A percentile compares a stretch with the other conserved stretches of the same genome.
phyloP scores from a whole-genome alignment of 169 alveolate species.

The Babesia bovis region DNA sequence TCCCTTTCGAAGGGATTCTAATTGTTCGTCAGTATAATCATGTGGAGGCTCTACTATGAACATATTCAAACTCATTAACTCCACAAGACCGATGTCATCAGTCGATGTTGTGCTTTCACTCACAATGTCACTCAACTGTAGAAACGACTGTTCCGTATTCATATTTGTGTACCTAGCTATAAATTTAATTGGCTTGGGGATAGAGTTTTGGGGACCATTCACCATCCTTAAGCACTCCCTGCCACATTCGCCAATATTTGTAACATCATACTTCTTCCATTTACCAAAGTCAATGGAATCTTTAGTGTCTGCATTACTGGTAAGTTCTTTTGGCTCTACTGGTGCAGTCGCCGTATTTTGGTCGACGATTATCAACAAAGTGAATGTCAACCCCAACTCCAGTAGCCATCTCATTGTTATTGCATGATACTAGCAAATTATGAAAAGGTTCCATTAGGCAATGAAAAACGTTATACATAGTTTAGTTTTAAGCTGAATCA shows the following conservation, averaged over 20 bases:
- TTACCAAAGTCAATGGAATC: background rate
- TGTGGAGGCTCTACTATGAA: background rate
- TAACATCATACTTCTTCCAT: background rate
- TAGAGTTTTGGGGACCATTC: background rate
- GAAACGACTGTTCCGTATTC: background rate
- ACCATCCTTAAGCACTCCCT: background rate
- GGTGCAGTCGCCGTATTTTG: background rate
- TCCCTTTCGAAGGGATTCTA: background rate
- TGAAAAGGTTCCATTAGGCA: too few relatives aligned
- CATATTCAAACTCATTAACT: background rate
- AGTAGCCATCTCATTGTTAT: too few relatives aligned
- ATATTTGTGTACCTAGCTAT: background rate
- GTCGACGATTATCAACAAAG: too few relatives aligned
- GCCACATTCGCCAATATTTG: background rate
- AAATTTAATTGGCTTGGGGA: constrained; percentile 3
- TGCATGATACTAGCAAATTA: too few relatives aligned
- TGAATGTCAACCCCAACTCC: too few relatives aligned
- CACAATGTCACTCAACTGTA: background rate
- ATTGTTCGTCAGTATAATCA: background rate
- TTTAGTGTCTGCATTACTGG: background rate
- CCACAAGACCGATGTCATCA: background rate
- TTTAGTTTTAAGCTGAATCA: too few relatives aligned
- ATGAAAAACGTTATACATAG: too few relatives aligned
- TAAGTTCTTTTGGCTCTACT: background rate
- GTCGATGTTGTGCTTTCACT: background rate